A percentile compares a stretch with the other conserved stretches of the same genome.
These are phyloP conservation scores for Oehlia diaphana DNA, from an alignment of 192 early-diverging fungal genomes.

Conservation along the genomic window DNA sequence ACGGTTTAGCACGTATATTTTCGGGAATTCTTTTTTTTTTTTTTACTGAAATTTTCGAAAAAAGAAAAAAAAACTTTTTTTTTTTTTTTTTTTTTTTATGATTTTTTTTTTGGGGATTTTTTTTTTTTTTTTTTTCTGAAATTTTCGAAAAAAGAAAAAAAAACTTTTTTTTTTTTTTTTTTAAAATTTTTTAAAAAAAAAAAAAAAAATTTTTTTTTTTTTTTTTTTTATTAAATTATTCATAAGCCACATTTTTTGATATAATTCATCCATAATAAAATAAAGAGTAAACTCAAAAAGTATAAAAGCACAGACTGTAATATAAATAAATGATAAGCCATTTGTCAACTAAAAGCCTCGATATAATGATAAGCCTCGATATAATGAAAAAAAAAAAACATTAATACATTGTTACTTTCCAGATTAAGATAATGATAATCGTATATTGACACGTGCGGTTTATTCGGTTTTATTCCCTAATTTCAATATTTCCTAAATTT, in stretches of 20 bases:
- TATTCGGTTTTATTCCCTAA: neutral
- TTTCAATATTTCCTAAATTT: neutral
- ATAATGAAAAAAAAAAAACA: neutral
- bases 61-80: no score
- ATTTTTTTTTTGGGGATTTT: no score
- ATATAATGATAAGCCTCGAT: neutral
- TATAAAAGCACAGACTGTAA: neutral
- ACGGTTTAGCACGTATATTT: neutral
- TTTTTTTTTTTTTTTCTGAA: no score
- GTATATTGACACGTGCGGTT: neutral
- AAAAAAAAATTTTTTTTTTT: no score
- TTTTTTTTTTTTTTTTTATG: no score
- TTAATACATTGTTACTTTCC: neutral
- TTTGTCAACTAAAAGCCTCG: neutral
- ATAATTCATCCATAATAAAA: neutral
- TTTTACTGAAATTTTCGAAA: no score
- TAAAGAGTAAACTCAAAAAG: neutral
- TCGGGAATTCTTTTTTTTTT: no score
- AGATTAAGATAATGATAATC: neutral
- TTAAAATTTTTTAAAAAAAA: no score
- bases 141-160: no score
- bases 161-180: no score
- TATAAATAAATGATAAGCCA: constrained; percentile 1
- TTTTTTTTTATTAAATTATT: neutral
- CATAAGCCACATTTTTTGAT: neutral